Percentiles rank a stretch among this genome's conserved stretches.
phyloP scores from a whole-genome alignment of 371 early-diverging fungal species.

The Mucor racemosus region DNA sequence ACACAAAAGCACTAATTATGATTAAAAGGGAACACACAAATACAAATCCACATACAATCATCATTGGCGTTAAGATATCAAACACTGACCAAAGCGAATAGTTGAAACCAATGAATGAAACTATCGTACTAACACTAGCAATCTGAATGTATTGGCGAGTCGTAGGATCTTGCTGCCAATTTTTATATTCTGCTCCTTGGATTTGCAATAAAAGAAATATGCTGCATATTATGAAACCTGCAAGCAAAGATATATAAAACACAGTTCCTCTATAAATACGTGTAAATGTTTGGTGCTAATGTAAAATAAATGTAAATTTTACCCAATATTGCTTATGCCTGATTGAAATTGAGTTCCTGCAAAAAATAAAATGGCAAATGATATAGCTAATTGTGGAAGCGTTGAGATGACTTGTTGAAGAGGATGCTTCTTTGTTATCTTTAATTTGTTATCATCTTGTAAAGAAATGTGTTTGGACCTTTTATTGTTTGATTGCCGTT shows the following conservation, averaged over 20 bases:
- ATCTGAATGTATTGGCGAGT: slow-evolving; percentile 30
- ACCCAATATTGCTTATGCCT: slow-evolving; percentile 3
- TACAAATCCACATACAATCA: slow-evolving; percentile 14
- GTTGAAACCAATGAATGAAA: slow-evolving; percentile 28
- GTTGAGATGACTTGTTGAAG: slow-evolving; percentile 19
- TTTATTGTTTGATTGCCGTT: slow-evolving; percentile 35
- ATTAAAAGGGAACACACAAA: slow-evolving; percentile 17
- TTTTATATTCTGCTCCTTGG: slow-evolving; percentile 28
- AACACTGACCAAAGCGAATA: slow-evolving; percentile 22
- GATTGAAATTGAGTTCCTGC: slow-evolving; percentile 3
- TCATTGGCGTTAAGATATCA: slow-evolving; percentile 24
- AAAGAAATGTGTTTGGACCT: slow-evolving; percentile 18
- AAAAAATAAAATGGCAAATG: slow-evolving; percentile 25
- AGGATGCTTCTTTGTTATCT: slow-evolving; percentile 13
- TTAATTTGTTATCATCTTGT: background rate
- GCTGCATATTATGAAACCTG: slow-evolving; percentile 10
- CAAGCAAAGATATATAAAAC: slow-evolving; percentile 19
- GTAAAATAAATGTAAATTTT: background rate
- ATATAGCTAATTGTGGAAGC: slow-evolving; percentile 29
- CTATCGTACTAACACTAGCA: slow-evolving; percentile 20
- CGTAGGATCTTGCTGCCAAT: slow-evolving; percentile 28
- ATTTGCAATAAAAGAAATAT: slow-evolving; percentile 24
- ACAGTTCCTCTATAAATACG: slow-evolving; percentile 3
- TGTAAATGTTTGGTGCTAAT: too few relatives aligned
- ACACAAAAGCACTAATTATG: slow-evolving; percentile 13